Evolutionary conservation across 768 basidiomycete genomes (phyloP), one percentile per base, ranked within the genome.

Genomic region (Tricholoma terreum): DNA sequence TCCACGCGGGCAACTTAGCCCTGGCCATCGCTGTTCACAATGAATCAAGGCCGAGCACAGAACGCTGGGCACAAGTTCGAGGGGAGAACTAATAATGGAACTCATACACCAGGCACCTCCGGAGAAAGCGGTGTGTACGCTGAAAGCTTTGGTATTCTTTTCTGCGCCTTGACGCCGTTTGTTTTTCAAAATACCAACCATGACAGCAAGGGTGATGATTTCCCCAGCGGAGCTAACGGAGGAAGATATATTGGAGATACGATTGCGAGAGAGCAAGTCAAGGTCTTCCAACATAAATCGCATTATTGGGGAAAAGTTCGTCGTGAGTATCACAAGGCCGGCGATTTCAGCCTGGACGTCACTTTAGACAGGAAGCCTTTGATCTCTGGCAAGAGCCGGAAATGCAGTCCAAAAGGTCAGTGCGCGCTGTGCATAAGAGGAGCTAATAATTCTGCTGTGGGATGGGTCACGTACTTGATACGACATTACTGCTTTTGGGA

Each of bases 361-460:
- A 73, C 75, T 49, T 78, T 69, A 3, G 54, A 56, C 4, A 75
- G 71, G 2, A 86, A 88, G 50, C 75, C 68, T 59, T 80, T 76
- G n/a, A 91, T 82, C 62, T 89, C 83, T 78, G 21, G 86, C 85
- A 14, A 92, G 76, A 15, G 87, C 89, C 0, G 89, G 88, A 66
- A 92, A 90, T 11, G 90, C 90, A 0, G 87, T 88, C 89, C 88
- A 92, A 70, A 91, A 92, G 0, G 89, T 90, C 54, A 90, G 68
- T 30, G 86, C 75, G 55, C 86, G 82, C 83, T 87, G 56, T 0
- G 9, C 38, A 36, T n/a, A 34, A 35, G 17, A 22, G 24, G 9
- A 52, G 36, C 36, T 15, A 24, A 55, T 5, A 52, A 21, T 30
- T 17, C 53, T n/a, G 15, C 34, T 11, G 11, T 11, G 31, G 27